These are phyloP conservation scores for Citrus unshiu DNA, from an alignment of 345 rosid species.

Conservation along the genomic window DNA sequence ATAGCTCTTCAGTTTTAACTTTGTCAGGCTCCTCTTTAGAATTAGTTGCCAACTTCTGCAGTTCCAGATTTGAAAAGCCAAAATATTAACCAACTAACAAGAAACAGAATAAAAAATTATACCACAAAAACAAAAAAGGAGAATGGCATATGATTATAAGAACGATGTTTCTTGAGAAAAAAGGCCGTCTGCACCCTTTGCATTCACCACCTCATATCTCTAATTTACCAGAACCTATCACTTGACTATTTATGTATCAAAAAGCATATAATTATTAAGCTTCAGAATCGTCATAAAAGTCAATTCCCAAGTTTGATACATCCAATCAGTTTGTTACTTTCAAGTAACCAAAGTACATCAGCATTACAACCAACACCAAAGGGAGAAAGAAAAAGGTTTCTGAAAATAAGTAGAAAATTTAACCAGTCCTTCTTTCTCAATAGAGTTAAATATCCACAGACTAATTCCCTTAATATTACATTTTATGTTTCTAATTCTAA, in stretches of 20 bases:
- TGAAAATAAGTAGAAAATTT: neutral
- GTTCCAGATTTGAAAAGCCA: constrained; percentile 8
- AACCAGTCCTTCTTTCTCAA: neutral
- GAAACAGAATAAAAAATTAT: neutral
- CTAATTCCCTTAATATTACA: neutral
- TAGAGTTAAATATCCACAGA: no score
- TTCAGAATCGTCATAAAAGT: neutral
- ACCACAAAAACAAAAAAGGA: neutral
- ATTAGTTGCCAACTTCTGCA: constrained; percentile 30
- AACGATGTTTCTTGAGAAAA: neutral
- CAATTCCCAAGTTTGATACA: neutral
- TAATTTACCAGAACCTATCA: neutral
- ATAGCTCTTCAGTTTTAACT: constrained; percentile 5
- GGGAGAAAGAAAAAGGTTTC: neutral
- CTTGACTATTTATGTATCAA: neutral
- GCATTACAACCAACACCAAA: neutral
- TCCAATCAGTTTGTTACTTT: neutral
- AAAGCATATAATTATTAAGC: neutral
- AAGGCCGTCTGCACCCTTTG: neutral
- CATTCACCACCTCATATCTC: neutral
- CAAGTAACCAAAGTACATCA: neutral
- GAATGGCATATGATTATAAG: neutral
- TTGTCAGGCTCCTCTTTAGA: constrained; percentile 19
- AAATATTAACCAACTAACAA: neutral
- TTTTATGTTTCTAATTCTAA: neutral